These are phyloP conservation scores for Hsuehochloa calcarea DNA, from an alignment of 176 grass and related monocot genomes.

Conservation along the genomic window DNA sequence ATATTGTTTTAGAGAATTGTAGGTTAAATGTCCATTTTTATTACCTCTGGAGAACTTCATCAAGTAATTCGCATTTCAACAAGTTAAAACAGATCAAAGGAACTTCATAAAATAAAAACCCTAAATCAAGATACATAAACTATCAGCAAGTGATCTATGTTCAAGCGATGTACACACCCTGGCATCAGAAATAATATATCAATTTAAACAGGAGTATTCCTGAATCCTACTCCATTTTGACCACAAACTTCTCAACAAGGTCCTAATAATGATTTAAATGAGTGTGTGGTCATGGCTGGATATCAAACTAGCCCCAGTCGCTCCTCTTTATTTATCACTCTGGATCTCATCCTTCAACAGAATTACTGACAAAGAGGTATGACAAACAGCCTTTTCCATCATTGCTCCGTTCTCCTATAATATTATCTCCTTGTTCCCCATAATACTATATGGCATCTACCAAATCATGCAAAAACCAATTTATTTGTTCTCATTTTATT, in stretches of 20 bases:
- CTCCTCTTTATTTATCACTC: background rate
- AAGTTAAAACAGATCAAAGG: background rate
- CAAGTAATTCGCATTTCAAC: background rate
- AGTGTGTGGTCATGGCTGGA: background rate
- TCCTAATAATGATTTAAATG: background rate
- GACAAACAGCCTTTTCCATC: background rate
- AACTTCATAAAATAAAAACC: background rate
- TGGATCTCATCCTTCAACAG: background rate
- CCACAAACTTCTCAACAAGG: background rate
- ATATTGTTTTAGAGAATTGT: background rate
- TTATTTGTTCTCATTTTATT: background rate
- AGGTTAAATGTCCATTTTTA: background rate
- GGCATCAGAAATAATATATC: slow-evolving; percentile 1
- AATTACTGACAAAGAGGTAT: background rate
- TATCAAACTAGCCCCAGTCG: background rate
- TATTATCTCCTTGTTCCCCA: background rate
- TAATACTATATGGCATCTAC: background rate
- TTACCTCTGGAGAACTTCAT: background rate
- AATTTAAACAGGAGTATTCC: slow-evolving; percentile 8
- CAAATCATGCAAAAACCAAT: slow-evolving; percentile 1
- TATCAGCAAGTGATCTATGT: background rate
- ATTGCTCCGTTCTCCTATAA: background rate
- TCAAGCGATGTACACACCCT: background rate
- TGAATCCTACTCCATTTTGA: background rate
- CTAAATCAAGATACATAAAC: slow-evolving; percentile 4